A percentile compares a stretch with the other conserved stretches of the same genome.
These are phyloP conservation scores for Colletotrichum zoysiae DNA, from an alignment of 2,329 filamentous ascomycete genomes.

Conservation along the genomic window DNA sequence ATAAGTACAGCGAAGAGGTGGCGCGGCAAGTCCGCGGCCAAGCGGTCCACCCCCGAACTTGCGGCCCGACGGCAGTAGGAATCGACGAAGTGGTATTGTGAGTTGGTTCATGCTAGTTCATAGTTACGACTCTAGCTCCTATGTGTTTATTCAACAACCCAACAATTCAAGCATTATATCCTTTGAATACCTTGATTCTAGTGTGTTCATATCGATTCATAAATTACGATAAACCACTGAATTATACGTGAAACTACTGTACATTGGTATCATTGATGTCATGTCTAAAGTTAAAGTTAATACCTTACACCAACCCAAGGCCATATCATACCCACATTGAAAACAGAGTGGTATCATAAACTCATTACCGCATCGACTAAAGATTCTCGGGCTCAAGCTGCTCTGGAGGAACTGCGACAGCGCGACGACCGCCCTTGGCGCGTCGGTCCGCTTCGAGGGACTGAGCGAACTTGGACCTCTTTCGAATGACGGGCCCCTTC, in stretches of 20 bases:
- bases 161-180: no score
- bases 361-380: background rate
- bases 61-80: no score
- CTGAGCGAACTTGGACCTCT: conserved; percentile 41
- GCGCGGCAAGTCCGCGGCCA: no score
- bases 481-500: conserved; percentile 38
- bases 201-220: no score
- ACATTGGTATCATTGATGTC: background rate
- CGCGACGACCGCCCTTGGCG: conserved; percentile 25
- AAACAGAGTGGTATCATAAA: background rate
- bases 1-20: no score
- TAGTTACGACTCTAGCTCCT: no score
- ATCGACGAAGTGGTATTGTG: no score
- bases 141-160: no score
- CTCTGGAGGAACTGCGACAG: conserved; percentile 16
- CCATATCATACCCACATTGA: background rate
- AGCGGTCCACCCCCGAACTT: no score
- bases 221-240: background rate
- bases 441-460: conserved; percentile 30
- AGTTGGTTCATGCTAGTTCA: no score
- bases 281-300: background rate
- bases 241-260: background rate
- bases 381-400: conserved; percentile 29
- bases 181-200: no score
- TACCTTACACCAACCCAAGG: no score